Evolutionary conservation across 2,329 filamentous ascomycete species (phyloP).

Genomic region (Diaporthe sp.): DNA sequence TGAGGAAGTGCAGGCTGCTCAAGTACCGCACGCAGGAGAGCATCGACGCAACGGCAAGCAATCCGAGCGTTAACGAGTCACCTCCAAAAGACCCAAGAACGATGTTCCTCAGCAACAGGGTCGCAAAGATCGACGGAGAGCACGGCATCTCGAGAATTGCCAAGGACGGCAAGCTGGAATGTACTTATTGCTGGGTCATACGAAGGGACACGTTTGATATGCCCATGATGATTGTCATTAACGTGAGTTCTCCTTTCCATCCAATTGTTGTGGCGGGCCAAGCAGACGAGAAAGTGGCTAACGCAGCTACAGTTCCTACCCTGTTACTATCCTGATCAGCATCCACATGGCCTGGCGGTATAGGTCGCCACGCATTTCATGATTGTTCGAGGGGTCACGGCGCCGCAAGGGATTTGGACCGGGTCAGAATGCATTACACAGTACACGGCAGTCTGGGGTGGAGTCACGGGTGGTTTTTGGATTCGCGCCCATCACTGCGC

Average conservation of each 20-base stretch:
- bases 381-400: neutral
- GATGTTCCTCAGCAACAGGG: constrained; percentile 67
- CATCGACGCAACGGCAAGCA: constrained; percentile 47
- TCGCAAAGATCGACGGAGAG: constrained; percentile 75
- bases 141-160: constrained; percentile 85
- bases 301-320: constrained; percentile 61
- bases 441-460: constrained; percentile 11
- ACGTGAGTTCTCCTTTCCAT: constrained; percentile 72
- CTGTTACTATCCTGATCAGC: constrained; percentile 68
- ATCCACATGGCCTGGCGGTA: constrained; percentile 65
- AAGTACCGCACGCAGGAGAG: constrained; percentile 86
- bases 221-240: constrained; percentile 98
- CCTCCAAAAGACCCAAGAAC: constrained; percentile 57
- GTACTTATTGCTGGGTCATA: constrained; percentile 96
- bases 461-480: constrained; percentile 30
- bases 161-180: constrained; percentile 91
- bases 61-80: constrained; percentile 47
- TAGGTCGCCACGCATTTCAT: constrained; percentile 14
- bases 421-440: constrained; percentile 27
- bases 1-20: constrained; percentile 84
- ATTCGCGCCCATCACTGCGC: neutral
- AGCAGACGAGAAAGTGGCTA: neutral
- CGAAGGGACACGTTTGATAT: constrained; percentile 98
- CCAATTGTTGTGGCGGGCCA: neutral
- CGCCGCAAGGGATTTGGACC: neutral